Evolutionary conservation across 345 rosid genomes (phyloP), one percentile per base, ranked within the genome.

Genomic region (Streptanthus diversifolius): DNA sequence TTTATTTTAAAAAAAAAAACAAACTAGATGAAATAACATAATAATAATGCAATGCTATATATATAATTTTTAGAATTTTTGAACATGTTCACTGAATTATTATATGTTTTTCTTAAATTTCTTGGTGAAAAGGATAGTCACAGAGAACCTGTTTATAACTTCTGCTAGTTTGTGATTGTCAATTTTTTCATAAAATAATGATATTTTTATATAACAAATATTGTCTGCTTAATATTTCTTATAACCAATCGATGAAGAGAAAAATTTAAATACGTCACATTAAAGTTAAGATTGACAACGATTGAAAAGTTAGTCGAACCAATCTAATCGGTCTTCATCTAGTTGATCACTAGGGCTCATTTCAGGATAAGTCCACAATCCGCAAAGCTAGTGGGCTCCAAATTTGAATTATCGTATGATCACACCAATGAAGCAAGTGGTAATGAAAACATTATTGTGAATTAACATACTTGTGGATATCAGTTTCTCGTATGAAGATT

Each of bases 261-360:
- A 76, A 60, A 76, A 76, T 69, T 76, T 62, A 35, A 54, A 76
- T 54, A 76, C 79, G 74, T 62, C 58, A 68, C 64, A 62, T 9
- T 69, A 57, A 63, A 70, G 73, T 32, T 17, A 53, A 25, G 30
- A 61, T 21, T 61, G 52, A 68, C 41, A 37, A 27, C 54, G 57
- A 70, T 70, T 44, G 27, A 63, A 18, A 70, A 55, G 66, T 25
- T 62, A 70, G 65, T 54, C 75, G 71, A 55, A 54, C 71, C 53
- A 45, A 44, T 55, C 21, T 5, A 7, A 69, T 41, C 60, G 73
- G 69, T 60, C 54, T 60, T 51, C 21, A 40, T 54, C 63, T 44
- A 61, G 70, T 69, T 68, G 73, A 27, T 64, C 54, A 66, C n/a
- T 40, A 66, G 4, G 47, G 59, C 18, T 74, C 52, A 25, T 60